These are phyloP conservation scores for Russula brevipes DNA, from an alignment of 768 basidiomycete genomes.

Conservation along the genomic window DNA sequence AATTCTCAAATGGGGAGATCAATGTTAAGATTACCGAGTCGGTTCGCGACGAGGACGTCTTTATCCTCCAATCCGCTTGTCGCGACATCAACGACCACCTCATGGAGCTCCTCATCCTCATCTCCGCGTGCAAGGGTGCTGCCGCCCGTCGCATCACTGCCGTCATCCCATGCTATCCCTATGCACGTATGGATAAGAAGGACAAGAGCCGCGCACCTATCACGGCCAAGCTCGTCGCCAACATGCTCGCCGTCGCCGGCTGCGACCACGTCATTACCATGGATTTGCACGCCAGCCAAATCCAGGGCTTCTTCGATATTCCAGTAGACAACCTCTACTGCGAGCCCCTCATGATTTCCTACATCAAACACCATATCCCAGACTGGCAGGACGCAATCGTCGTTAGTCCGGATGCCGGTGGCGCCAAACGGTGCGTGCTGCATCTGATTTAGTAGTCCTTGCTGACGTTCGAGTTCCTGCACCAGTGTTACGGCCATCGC, in stretches of 20 bases:
- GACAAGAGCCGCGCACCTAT: constrained; percentile 94
- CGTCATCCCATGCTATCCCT: constrained; percentile 96
- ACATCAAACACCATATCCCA: constrained; percentile 81
- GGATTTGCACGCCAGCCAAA: constrained; percentile 96
- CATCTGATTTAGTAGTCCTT: not conserved
- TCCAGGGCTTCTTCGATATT: constrained; percentile 98
- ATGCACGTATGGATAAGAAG: constrained; percentile 97
- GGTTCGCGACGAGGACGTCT: constrained; percentile 96
- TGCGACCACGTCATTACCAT: constrained; percentile 99
- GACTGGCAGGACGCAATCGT: constrained; percentile 87
- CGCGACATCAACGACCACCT: constrained; percentile 91
- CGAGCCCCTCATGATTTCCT: constrained; percentile 90
- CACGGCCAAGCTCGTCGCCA: constrained; percentile 96
- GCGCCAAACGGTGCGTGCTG: constrained; percentile 81
- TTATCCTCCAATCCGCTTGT: constrained; percentile 93
- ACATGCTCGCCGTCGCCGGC: constrained; percentile 95
- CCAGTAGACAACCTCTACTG: constrained; percentile 97
- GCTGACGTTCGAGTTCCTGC: not conserved
- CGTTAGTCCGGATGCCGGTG: constrained; percentile 96
- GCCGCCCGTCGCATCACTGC: constrained; percentile 95
- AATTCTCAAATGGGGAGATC: constrained; percentile 94
- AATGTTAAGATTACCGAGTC: constrained; percentile 94
- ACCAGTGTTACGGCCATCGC: constrained; percentile 87
- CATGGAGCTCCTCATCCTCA: constrained; percentile 98
- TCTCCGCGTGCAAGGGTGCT: constrained; percentile 95